A percentile compares a stretch with the other conserved stretches of the same genome.
These are phyloP conservation scores for Hymenoscyphus infarciens DNA, from an alignment of 2,329 filamentous ascomycete species.

Conservation along the genomic window DNA sequence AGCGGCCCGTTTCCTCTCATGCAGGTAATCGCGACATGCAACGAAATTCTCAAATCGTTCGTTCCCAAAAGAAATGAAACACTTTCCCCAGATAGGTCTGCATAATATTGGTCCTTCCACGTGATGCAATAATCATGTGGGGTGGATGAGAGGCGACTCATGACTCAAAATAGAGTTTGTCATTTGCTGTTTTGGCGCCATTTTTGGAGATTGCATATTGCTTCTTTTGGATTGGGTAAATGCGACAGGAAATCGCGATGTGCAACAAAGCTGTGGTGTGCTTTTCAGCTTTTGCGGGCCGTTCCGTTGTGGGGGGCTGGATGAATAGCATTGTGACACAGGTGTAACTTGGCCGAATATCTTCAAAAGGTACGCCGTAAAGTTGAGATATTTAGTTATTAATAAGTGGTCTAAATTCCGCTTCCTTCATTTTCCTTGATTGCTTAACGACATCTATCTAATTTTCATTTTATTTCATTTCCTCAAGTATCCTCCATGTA, in stretches of 20 bases:
- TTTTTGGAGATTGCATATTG: no score
- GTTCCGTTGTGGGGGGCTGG: not conserved
- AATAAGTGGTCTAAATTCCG: not conserved
- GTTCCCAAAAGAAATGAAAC: not conserved
- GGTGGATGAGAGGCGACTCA: not conserved
- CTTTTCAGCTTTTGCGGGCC: not conserved
- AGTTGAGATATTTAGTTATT: not conserved
- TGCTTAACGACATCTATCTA: no score
- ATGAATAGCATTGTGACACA: not conserved
- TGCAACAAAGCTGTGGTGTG: constrained; percentile 6
- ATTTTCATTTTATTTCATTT: no score
- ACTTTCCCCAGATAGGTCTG: not conserved
- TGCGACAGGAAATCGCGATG: constrained; percentile 5
- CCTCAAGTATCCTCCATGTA: no score
- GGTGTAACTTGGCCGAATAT: not conserved
- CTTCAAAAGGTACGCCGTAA: no score
- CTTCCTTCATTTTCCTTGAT: not conserved
- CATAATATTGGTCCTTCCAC: not conserved
- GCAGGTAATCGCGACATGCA: constrained; percentile 9
- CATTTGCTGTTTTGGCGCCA: no score
- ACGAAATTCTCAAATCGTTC: not conserved
- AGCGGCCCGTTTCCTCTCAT: constrained; percentile 1
- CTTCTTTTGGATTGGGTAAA: not conserved
- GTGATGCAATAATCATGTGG: not conserved
- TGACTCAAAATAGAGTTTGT: not conserved